Percentiles rank a stretch among this genome's conserved stretches.
phyloP scores from a whole-genome alignment of 345 rosid genomes.

The Dimocarpus longan region DNA sequence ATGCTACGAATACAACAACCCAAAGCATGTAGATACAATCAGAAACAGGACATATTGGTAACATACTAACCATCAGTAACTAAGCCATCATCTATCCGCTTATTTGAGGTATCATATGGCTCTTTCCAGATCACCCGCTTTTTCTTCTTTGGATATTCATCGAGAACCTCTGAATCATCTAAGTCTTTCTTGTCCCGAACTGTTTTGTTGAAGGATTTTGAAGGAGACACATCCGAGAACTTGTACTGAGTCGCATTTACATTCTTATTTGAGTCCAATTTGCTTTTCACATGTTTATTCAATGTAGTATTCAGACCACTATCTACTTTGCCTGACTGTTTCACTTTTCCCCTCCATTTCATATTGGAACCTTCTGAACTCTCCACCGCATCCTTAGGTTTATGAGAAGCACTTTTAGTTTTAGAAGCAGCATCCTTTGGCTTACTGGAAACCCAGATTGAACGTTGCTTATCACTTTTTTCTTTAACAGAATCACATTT shows the following conservation, averaged over 20 bases:
- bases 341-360: constrained; percentile 36
- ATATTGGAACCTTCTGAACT: constrained; percentile 19
- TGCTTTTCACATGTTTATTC: constrained; percentile 32
- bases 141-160: constrained; percentile 60
- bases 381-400: constrained; percentile 30
- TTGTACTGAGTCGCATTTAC: constrained; percentile 29
- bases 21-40: background rate
- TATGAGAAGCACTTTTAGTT: constrained; percentile 34
- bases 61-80: constrained; percentile 51
- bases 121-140: constrained; percentile 69
- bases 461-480: constrained; percentile 39
- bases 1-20: background rate
- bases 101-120: constrained; percentile 82
- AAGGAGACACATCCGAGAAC: constrained; percentile 16
- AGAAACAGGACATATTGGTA: background rate
- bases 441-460: constrained; percentile 50
- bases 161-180: constrained; percentile 34
- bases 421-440: constrained; percentile 22
- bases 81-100: constrained; percentile 71
- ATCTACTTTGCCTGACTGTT: constrained; percentile 27
- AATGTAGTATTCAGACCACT: constrained; percentile 11
- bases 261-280: constrained; percentile 28
- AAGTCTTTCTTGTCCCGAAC: constrained; percentile 30
- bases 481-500: constrained; percentile 26
- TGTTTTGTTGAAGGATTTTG: constrained; percentile 32